These are phyloP conservation scores for Pichia thaimueangensis DNA, from an alignment of 805 yeast genomes.

Conservation along the genomic window DNA sequence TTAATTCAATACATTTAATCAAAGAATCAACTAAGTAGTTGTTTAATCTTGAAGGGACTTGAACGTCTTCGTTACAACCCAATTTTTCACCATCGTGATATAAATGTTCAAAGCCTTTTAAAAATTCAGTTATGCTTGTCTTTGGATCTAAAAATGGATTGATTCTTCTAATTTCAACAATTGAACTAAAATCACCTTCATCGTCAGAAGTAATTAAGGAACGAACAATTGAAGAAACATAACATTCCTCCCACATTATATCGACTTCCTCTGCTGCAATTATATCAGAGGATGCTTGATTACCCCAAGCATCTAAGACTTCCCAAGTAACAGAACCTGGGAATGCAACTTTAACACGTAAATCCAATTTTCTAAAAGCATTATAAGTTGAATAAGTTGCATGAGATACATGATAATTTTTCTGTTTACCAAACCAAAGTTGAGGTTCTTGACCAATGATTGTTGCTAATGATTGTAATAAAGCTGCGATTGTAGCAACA, in stretches of 20 bases:
- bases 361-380: constrained; percentile 55
- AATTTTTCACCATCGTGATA: constrained; percentile 60
- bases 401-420: constrained; percentile 63
- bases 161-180: constrained; percentile 79
- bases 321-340: constrained; percentile 67
- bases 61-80: constrained; percentile 62
- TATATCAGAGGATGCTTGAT: constrained; percentile 31
- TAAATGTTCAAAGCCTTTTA: constrained; percentile 58
- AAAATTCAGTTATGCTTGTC: constrained; percentile 45
- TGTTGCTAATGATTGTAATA: constrained; percentile 60
- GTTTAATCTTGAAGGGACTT: constrained; percentile 54
- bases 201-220: constrained; percentile 64
- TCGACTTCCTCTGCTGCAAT: constrained; percentile 22
- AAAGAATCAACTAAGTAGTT: constrained; percentile 77
- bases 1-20: constrained; percentile 52
- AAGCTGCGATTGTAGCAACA: constrained; percentile 73
- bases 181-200: constrained; percentile 52
- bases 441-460: constrained; percentile 57
- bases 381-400: constrained; percentile 65
- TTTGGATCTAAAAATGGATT: constrained; percentile 57
- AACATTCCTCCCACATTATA: constrained; percentile 54
- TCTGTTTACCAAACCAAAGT: constrained; percentile 74
- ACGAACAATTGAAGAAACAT: constrained; percentile 67
- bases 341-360: constrained; percentile 63
- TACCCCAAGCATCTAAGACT: constrained; percentile 46